These are phyloP conservation scores for Xylaria cubensis DNA, from an alignment of 495 filamentous ascomycete genomes.

Conservation along the genomic window DNA sequence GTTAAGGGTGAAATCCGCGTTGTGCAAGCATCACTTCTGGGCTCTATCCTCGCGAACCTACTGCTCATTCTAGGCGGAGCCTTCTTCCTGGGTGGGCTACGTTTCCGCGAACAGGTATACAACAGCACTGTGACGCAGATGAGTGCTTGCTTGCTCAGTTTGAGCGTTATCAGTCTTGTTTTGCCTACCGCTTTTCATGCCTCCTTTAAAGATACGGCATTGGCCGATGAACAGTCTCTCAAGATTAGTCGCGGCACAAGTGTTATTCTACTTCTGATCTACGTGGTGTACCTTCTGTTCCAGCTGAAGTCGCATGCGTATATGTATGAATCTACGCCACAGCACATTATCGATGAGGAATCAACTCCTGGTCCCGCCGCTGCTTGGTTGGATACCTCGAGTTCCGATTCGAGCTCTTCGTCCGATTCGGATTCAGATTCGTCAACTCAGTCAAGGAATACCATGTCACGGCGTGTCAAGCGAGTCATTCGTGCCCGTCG, in stretches of 20 bases:
- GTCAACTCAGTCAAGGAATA: conserved; percentile 71
- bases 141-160: conserved; percentile 88
- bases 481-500: conserved; percentile 69
- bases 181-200: conserved; percentile 84
- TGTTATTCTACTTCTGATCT: conserved; percentile 84
- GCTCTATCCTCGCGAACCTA: conserved; percentile 87
- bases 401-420: conserved; percentile 64
- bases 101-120: conserved; percentile 91
- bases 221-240: conserved; percentile 72
- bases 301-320: conserved; percentile 92
- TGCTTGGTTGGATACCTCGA: conserved; percentile 76
- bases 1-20: conserved; percentile 83
- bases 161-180: conserved; percentile 83
- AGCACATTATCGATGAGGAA: conserved; percentile 88
- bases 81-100: conserved; percentile 83
- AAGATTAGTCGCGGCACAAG: conserved; percentile 90
- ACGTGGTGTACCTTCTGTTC: conserved; percentile 85
- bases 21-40: conserved; percentile 86
- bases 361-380: conserved; percentile 84
- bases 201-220: conserved; percentile 68
- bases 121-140: conserved; percentile 95
- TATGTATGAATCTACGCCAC: conserved; percentile 88
- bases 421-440: conserved; percentile 71
- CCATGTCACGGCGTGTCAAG: conserved; percentile 75
- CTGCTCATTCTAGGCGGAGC: conserved; percentile 91